Evolutionary conservation across 208 protist species (phyloP), one percentile per base, ranked within the genome.

Genomic region (Acanthamoeba healyi): DNA sequence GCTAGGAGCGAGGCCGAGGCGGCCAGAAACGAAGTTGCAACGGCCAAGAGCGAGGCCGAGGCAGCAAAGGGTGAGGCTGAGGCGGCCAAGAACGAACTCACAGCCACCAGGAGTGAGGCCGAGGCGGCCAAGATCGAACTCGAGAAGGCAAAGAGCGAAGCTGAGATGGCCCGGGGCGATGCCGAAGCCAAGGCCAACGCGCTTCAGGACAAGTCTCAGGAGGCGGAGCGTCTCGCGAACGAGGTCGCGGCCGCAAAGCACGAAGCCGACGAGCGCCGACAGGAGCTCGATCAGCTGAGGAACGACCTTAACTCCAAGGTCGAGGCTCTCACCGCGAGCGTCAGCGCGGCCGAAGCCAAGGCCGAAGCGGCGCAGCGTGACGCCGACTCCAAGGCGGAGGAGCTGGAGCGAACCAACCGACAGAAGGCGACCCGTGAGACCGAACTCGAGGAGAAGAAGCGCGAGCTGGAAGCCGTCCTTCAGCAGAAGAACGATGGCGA

Each of bases 381-480:
- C 29, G 32, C 63, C 63, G 63, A 72, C 1, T 17, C 63, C 15
- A 72, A 72, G 15, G 63, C 63, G 29, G n/a, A 32, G 10, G 63
- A 72, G 63, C 9, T 72, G 4, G 63, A 72, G 63, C 63, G 63
- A 38, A 1, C 24, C 10, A 26, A 12, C n/a, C 24, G 32, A 2
- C 63, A 38, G n/a, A 72, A 72, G 63, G 63, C 9, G 3, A 38
- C 63, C 6, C 63, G 63, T 29, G 63, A 72, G 63, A 29, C 63
- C 63, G 63, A 72, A 38, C 63, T 72, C 63, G 77, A 86, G 77
- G 77, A 86, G 46, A 86, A 86, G 46, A 86, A 86, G 44, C 40
- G 77, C 44, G 44, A 86, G 77, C 46, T 86, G 36, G 77, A 86
- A n/a, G 32, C 58, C 44, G 4, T 86, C 17, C 24, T 86, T 2